These are phyloP conservation scores for Mycena pura DNA, from an alignment of 768 basidiomycete species.

Conservation along the genomic window DNA sequence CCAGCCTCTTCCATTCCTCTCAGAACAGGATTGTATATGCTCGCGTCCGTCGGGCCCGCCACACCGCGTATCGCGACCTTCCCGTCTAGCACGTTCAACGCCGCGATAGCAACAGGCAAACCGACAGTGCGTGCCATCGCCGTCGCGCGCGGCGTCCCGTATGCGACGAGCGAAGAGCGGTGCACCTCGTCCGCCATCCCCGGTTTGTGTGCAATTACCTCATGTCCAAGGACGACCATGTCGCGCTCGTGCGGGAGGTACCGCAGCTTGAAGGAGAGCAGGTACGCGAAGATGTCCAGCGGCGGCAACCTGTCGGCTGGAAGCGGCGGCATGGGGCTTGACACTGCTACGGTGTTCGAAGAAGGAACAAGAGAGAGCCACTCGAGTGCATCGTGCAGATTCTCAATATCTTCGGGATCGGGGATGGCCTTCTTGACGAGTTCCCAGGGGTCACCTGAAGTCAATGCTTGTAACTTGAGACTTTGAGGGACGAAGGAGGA, in stretches of 20 bases:
- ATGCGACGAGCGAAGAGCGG: slow-evolving; percentile 69
- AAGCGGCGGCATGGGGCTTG: slow-evolving; percentile 45
- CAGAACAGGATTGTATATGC: slow-evolving; percentile 70
- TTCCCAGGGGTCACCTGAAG: slow-evolving; percentile 17
- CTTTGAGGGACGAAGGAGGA: slow-evolving; percentile 38
- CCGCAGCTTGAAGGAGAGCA: slow-evolving; percentile 73
- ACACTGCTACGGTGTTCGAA: slow-evolving; percentile 17
- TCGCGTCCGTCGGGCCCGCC: slow-evolving; percentile 64
- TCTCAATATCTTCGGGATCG: slow-evolving; percentile 28
- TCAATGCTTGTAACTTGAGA: slow-evolving; percentile 30
- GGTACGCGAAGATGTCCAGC: slow-evolving; percentile 75
- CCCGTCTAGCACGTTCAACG: slow-evolving; percentile 74
- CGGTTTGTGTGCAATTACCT: slow-evolving; percentile 61
- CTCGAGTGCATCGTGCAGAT: slow-evolving; percentile 48
- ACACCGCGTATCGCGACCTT: slow-evolving; percentile 63
- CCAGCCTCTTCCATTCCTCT: slow-evolving; percentile 62
- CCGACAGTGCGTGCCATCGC: slow-evolving; percentile 96
- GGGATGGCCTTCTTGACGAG: slow-evolving; percentile 5
- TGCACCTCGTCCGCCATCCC: slow-evolving; percentile 55
- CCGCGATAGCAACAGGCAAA: slow-evolving; percentile 85
- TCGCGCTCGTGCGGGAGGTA: slow-evolving; percentile 81
- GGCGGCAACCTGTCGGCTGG: slow-evolving; percentile 54
- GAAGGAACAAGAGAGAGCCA: slow-evolving; percentile 53
- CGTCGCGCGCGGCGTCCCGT: slow-evolving; percentile 61
- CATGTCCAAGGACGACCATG: slow-evolving; percentile 86